phyloP scores from a whole-genome alignment of 1,139 yeast genomes.

The Hyphopichia burtonii region DNA sequence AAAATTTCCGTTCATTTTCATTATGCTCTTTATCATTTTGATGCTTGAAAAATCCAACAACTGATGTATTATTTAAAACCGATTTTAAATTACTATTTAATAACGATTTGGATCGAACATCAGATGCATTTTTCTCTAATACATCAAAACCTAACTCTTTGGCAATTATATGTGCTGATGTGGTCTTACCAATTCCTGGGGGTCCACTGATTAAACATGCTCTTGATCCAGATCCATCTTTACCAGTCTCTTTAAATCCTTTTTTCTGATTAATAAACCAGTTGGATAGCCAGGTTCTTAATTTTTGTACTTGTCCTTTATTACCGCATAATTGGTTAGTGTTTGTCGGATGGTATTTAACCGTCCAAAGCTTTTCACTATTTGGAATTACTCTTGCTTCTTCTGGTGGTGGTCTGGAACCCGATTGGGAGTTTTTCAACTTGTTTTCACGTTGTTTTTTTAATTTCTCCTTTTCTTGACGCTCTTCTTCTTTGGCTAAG shows the following conservation, averaged over 20 bases:
- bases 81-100: constrained; percentile 68
- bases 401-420: constrained; percentile 13
- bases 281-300: constrained; percentile 70
- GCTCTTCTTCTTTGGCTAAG: constrained; percentile 23
- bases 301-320: constrained; percentile 66
- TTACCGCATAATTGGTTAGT: constrained; percentile 87
- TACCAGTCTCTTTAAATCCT: constrained; percentile 57
- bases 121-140: constrained; percentile 80
- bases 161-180: constrained; percentile 76
- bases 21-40: constrained; percentile 25
- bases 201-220: constrained; percentile 88
- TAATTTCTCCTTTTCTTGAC: constrained; percentile 8
- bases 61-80: constrained; percentile 77
- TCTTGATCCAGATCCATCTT: constrained; percentile 63
- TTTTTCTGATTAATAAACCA: constrained; percentile 65
- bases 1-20: constrained; percentile 51
- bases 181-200: constrained; percentile 82
- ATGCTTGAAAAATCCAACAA: constrained; percentile 69
- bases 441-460: constrained; percentile 38
- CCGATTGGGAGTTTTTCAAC: constrained; percentile 10
- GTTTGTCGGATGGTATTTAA: constrained; percentile 82
- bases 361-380: constrained; percentile 81
- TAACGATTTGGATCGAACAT: constrained; percentile 81
- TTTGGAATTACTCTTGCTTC: constrained; percentile 32
- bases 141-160: constrained; percentile 67